Conservation (phyloP, 306 rosid genomes). For the Dryas alaskensis region DNA sequence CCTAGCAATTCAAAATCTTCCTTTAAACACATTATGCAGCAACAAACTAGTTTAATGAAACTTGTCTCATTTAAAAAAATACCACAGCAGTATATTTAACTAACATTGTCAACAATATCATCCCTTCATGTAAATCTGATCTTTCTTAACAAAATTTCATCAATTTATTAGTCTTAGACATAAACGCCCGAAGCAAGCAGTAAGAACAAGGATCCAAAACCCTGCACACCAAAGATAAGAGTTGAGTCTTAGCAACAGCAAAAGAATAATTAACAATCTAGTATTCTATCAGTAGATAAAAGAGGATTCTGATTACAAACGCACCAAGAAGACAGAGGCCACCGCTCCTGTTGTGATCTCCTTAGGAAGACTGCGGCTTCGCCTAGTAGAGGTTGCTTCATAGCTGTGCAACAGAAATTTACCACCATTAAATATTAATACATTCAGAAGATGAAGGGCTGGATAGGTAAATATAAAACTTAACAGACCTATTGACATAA, state of each 20-base stretch:
- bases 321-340: conserved; percentile 84
- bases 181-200: conserved; percentile 88
- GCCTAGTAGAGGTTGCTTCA: conserved; percentile 84
- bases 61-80: conserved; percentile 6
- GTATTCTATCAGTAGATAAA: no score
- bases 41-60: background rate
- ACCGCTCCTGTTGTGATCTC: conserved; percentile 77
- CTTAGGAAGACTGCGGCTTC: conserved; percentile 75
- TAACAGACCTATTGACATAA: background rate
- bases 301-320: background rate
- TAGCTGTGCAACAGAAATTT: conserved; percentile 54
- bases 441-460: background rate
- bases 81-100: conserved; percentile 14
- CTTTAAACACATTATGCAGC: background rate
- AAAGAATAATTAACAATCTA: background rate
- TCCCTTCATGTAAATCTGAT: conserved; percentile 32
- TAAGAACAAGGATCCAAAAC: conserved; percentile 84
- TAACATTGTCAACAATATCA: conserved; percentile 19
- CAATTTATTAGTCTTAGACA: conserved; percentile 43
- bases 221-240: conserved; percentile 23
- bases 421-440: background rate
- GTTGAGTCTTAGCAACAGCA: background rate
- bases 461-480: no score
- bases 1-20: background rate
- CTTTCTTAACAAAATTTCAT: conserved; percentile 42